Evolutionary conservation across 768 basidiomycete genomes (phyloP), one percentile per base, ranked within the genome.

Genomic region (Leccinum obscurum): DNA sequence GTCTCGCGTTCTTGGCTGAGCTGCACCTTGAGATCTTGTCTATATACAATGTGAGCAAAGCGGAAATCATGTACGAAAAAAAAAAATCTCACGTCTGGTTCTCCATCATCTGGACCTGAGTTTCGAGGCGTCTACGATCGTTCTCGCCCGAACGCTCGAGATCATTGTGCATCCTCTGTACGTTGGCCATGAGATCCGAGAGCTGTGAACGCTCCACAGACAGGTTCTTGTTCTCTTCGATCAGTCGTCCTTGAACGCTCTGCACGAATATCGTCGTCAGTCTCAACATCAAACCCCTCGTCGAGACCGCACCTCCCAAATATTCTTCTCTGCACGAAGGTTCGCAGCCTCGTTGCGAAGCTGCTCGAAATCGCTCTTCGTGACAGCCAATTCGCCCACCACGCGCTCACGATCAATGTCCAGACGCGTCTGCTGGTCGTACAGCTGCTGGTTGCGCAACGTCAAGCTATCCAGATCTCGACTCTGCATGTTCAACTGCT

Each of bases 301-400:
- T 22, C 22, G 22, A 22, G 17, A 10, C 8, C 82, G 34, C 55
- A 92, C 93, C 87, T 93, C 92, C 89, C 90, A 93, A 37, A 95
- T 91, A 68, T 86, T 89, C 79, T 93, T 95, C 81, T 98, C 96
- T 0, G 94, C 95, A 48, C 90, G 86, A 17, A 97, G 82, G 71
- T 92, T 95, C 3, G 92, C 90, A 63, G 81, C 84, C 66, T 98
- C 95, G 64, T 90, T 92, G 10, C 92, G 85, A 41, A 94, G 77
- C 59, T 90, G 87, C 62, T 95, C 93, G 15, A 88, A 76, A 24
- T 82, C 81, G 26, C 82, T 78, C 62, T 83, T 85, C 3, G 85
- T 79, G 7, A 79, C 73, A 22, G 84, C 78, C 10, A 90, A 77
- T 49, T 92, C 88, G 49, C 91, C 88, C 15, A 83, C 77, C 37